Conservation (phyloP, 2,329 filamentous ascomycete genomes). For the Shiraia bambusicola region DNA sequence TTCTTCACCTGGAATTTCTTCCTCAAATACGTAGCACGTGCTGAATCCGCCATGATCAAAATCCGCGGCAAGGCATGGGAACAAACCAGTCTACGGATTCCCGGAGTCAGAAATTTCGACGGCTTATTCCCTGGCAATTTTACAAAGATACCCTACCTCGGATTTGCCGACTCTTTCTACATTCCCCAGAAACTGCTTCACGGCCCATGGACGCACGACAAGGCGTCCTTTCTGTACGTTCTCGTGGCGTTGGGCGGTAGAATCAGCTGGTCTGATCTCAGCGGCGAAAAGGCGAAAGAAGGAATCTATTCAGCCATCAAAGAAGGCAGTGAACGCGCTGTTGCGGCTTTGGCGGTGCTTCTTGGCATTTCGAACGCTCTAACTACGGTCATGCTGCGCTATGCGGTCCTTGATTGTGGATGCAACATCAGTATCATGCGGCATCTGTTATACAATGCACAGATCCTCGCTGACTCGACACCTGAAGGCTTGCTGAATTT, state of each 20-base stretch:
- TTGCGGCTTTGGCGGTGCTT: constrained; percentile 37
- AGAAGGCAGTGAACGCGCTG: constrained; percentile 31
- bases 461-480: constrained; percentile 25
- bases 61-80: constrained; percentile 36
- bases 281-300: constrained; percentile 37
- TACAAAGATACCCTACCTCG: constrained; percentile 32
- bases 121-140: constrained; percentile 36
- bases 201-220: constrained; percentile 36
- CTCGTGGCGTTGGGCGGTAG: constrained; percentile 37
- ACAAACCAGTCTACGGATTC: constrained; percentile 27
- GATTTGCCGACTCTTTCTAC: constrained; percentile 33
- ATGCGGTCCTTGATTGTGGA: constrained; percentile 33
- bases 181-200: constrained; percentile 42
- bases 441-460: constrained; percentile 40
- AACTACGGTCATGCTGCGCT: constrained; percentile 30
- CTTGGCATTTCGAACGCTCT: constrained; percentile 34
- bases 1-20: constrained; percentile 44
- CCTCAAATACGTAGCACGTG: constrained; percentile 32
- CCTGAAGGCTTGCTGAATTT: constrained; percentile 31
- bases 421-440: constrained; percentile 33
- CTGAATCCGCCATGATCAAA: constrained; percentile 31
- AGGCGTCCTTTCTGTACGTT: constrained; percentile 36
- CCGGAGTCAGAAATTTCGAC: constrained; percentile 25
- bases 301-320: constrained; percentile 33
- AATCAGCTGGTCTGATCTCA: constrained; percentile 39